These are phyloP conservation scores for Boletus barrowsii DNA, from an alignment of 768 basidiomycete species.

Conservation along the genomic window DNA sequence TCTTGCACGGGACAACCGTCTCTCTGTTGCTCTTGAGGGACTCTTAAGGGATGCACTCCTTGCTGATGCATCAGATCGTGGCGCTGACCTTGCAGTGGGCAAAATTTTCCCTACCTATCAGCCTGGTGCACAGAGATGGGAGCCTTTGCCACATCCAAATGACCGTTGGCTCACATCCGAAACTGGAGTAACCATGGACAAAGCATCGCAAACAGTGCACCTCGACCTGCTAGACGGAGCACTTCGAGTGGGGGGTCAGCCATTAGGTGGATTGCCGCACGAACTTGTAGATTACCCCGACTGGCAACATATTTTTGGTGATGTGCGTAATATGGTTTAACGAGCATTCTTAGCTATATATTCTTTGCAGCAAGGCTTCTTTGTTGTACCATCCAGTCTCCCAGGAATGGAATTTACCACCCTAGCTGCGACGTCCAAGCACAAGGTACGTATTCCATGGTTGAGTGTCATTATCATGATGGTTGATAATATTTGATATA, in stretches of 20 bases:
- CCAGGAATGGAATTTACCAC: not conserved
- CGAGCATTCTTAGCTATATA: too few species aligned
- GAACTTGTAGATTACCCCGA: not conserved
- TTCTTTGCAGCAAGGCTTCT: not conserved
- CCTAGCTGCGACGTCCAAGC: not conserved
- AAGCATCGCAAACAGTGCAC: not conserved
- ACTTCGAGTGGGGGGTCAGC: conserved; percentile 19
- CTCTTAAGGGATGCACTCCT: too few species aligned
- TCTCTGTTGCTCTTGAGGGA: too few species aligned
- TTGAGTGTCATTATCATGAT: not conserved
- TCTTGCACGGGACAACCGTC: too few species aligned
- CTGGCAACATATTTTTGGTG: not conserved
- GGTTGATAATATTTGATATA: not conserved
- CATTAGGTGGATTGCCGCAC: conserved; percentile 9
- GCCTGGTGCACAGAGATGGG: conserved; percentile 8
- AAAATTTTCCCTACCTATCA: not conserved
- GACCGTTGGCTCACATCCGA: conserved; percentile 14
- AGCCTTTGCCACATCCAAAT: not conserved
- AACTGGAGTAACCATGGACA: not conserved
- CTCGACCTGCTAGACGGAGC: conserved; percentile 13
- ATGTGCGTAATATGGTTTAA: not conserved
- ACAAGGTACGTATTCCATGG: conserved; percentile 1
- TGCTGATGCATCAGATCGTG: not conserved
- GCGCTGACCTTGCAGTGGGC: conserved; percentile 11
- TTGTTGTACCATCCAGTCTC: not conserved